These are phyloP conservation scores for Plasmodium ovale DNA, from an alignment of 169 alveolate species.

Conservation along the genomic window DNA sequence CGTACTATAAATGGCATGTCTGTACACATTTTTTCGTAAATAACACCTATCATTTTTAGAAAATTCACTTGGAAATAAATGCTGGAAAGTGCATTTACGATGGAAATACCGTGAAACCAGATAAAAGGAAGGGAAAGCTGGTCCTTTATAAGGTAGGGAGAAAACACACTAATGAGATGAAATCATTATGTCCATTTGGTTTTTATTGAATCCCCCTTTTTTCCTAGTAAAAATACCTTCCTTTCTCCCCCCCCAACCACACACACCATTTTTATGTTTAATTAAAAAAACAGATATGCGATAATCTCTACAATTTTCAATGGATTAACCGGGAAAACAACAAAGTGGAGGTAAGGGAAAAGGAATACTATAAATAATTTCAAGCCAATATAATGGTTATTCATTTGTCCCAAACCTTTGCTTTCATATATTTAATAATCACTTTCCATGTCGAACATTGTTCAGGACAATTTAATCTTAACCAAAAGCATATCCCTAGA, in stretches of 20 bases:
- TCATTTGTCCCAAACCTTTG: not conserved
- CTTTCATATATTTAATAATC: not conserved
- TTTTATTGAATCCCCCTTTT: no score
- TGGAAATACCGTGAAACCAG: constrained; percentile 71
- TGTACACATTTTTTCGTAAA: no score
- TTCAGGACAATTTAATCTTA: constrained; percentile 69
- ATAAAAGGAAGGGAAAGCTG: constrained; percentile 65
- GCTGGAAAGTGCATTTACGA: constrained; percentile 76
- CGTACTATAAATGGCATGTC: no score
- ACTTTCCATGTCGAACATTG: not conserved
- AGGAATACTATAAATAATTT: not conserved
- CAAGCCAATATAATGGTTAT: not conserved
- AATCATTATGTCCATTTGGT: no score
- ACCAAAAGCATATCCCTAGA: constrained; percentile 59
- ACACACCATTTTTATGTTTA: no score
- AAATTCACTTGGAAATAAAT: constrained; percentile 60
- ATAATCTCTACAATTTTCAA: constrained; percentile 68
- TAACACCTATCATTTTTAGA: constrained; percentile 19
- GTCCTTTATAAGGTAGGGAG: constrained; percentile 67
- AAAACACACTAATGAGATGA: no score
- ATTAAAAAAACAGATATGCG: constrained; percentile 45
- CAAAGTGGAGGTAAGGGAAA: constrained; percentile 69
- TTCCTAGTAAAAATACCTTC: no score
- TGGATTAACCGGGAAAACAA: constrained; percentile 75
- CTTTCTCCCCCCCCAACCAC: no score